A percentile compares a stretch with the other conserved stretches of the same genome.
phyloP scores from a whole-genome alignment of 768 basidiomycete genomes.

The Lyophyllum shimeji region DNA sequence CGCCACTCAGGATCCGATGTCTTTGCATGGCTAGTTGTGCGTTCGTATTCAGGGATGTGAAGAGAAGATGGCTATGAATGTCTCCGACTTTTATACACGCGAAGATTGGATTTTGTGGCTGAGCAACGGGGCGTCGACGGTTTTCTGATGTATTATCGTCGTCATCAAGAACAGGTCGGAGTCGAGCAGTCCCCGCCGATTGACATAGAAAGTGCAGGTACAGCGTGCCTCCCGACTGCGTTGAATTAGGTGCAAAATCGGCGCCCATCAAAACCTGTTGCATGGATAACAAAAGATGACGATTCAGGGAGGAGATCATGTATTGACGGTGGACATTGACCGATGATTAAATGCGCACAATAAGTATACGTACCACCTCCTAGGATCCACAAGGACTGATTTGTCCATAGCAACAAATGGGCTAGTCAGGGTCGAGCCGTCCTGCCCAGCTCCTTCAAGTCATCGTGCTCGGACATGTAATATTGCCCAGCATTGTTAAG shows the following conservation, averaged over 20 bases:
- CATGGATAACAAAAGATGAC: background rate
- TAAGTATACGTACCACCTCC: background rate
- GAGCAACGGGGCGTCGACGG: background rate
- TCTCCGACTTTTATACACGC: background rate
- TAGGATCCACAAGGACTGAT: background rate
- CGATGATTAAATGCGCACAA: background rate
- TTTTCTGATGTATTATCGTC: background rate
- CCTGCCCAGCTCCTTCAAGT: background rate
- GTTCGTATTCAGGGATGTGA: background rate
- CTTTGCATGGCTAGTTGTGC: background rate
- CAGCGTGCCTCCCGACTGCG: background rate
- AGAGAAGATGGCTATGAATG: background rate
- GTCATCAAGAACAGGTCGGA: background rate
- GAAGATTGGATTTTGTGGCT: background rate
- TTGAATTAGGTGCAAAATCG: background rate
- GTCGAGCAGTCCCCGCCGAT: background rate
- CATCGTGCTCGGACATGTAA: background rate
- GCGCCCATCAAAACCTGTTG: background rate
- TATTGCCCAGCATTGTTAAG: background rate
- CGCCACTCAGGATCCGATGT: background rate
- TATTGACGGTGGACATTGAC: background rate
- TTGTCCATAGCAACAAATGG: background rate
- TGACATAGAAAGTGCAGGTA: background rate
- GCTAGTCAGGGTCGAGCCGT: background rate
- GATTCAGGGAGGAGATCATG: background rate